Percentiles rank a stretch among this genome's conserved stretches.
These are phyloP conservation scores for Clathrospora elynae DNA, from an alignment of 2,329 filamentous ascomycete genomes.

Conservation along the genomic window DNA sequence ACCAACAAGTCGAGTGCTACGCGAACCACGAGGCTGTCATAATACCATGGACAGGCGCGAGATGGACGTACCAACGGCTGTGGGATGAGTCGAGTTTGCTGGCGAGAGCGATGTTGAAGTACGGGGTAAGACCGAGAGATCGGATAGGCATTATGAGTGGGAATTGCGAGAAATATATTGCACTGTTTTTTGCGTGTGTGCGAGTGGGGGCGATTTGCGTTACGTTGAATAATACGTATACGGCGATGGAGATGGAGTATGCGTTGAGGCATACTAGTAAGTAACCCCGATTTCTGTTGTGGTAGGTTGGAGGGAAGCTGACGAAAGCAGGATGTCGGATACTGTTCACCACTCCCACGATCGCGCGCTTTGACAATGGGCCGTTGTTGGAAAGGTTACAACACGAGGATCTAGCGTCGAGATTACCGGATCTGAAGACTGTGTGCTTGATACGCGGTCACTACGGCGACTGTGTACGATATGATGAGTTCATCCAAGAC, in stretches of 20 bases:
- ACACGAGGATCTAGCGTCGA: slow-evolving; percentile 20
- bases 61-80: slow-evolving; percentile 66
- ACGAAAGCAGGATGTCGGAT: slow-evolving; percentile 65
- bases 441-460: slow-evolving; percentile 42
- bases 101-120: slow-evolving; percentile 60
- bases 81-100: slow-evolving; percentile 48
- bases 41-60: slow-evolving; percentile 74
- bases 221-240: slow-evolving; percentile 84
- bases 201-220: slow-evolving; percentile 61
- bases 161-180: slow-evolving; percentile 63
- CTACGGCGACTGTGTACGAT: slow-evolving; percentile 61
- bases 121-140: slow-evolving; percentile 71
- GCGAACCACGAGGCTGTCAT: slow-evolving; percentile 70
- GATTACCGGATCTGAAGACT: slow-evolving; percentile 38
- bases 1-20: slow-evolving; percentile 70
- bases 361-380: slow-evolving; percentile 68
- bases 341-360: slow-evolving; percentile 72
- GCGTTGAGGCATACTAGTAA: slow-evolving; percentile 72
- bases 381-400: slow-evolving; percentile 57
- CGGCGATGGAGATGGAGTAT: slow-evolving; percentile 71
- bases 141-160: slow-evolving; percentile 75
- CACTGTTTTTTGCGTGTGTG: slow-evolving; percentile 74
- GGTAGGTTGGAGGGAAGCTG: not conserved
- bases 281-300: slow-evolving; percentile 20
- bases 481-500: slow-evolving; percentile 59